A percentile compares a stretch with the other conserved stretches of the same genome.
Evolutionary conservation across 371 early-diverging fungal species (phyloP).

Genomic region (Umbelopsis sp.): DNA sequence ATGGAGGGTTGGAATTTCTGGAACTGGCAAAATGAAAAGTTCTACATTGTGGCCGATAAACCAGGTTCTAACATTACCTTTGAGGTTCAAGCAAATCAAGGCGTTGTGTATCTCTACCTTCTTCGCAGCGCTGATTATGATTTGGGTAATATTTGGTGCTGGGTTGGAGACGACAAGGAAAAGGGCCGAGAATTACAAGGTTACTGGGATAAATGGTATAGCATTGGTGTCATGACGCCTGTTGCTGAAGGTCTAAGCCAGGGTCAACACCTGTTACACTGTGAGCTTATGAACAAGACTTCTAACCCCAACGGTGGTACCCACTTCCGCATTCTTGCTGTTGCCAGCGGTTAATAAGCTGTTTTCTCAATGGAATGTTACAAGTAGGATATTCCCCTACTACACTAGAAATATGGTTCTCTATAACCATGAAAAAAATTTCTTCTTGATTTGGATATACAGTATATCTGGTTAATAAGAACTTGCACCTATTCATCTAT

Average conservation of each 20-base stretch:
- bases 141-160: slow-evolving; percentile 22
- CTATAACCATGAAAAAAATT: not conserved
- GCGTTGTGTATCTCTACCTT: slow-evolving; percentile 15
- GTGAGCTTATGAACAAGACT: slow-evolving; percentile 20
- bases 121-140: slow-evolving; percentile 9
- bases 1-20: slow-evolving; percentile 20
- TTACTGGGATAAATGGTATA: slow-evolving; percentile 17
- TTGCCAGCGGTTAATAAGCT: slow-evolving; percentile 11
- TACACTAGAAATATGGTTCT: not conserved
- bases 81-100: slow-evolving; percentile 17
- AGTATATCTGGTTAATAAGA: not conserved
- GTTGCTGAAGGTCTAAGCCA: slow-evolving; percentile 18
- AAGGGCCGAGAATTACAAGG: slow-evolving; percentile 14
- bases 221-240: slow-evolving; percentile 19
- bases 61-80: slow-evolving; percentile 13
- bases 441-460: not conserved
- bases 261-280: slow-evolving; percentile 15
- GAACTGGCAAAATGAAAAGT: slow-evolving; percentile 22
- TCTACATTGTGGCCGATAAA: slow-evolving; percentile 19
- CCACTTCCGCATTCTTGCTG: slow-evolving; percentile 20
- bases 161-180: slow-evolving; percentile 17
- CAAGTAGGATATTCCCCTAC: not conserved
- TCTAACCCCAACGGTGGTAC: slow-evolving; percentile 18
- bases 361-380: not conserved
- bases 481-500: too few species aligned